Percentiles rank a stretch among this genome's conserved stretches.
Evolutionary conservation across 768 basidiomycete species (phyloP).

Genomic region (Boletus eberwhitei): DNA sequence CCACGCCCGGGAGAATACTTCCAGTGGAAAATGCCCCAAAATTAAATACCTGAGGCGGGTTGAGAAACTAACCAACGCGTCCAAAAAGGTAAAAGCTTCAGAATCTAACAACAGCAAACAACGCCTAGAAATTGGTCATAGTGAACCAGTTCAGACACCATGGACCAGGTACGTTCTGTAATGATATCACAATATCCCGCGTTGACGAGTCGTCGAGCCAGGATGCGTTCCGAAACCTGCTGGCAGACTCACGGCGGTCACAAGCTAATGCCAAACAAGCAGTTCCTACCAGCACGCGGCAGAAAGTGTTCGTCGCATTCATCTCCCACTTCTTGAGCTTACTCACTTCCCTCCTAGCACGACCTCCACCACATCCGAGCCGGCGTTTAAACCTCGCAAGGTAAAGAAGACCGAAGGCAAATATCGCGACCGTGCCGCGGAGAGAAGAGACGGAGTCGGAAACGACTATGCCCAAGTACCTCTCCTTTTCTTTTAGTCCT

Average conservation of each 20-base stretch:
- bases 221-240: conserved; percentile 59
- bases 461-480: conserved; percentile 73
- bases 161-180: conserved; percentile 27
- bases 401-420: conserved; percentile 57
- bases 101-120: conserved; percentile 30
- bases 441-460: conserved; percentile 61
- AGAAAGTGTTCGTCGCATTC: conserved; percentile 17
- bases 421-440: conserved; percentile 76
- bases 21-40: too few relatives aligned
- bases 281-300: neutral
- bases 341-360: conserved; percentile 35
- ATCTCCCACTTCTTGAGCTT: neutral
- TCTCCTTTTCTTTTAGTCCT: neutral
- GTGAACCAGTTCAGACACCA: conserved; percentile 3
- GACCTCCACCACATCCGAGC: conserved; percentile 47
- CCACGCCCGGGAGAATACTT: too few relatives aligned
- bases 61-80: too few relatives aligned
- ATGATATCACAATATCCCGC: neutral
- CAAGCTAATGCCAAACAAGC: conserved; percentile 11
- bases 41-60: too few relatives aligned
- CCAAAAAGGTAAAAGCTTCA: conserved; percentile 18
- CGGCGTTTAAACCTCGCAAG: conserved; percentile 80
- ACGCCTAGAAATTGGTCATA: too few relatives aligned
- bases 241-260: conserved; percentile 34
- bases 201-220: conserved; percentile 22